A percentile compares a stretch with the other conserved stretches of the same genome.
phyloP scores from a whole-genome alignment of 805 yeast genomes.

The Jamesozyma spencerorum region DNA sequence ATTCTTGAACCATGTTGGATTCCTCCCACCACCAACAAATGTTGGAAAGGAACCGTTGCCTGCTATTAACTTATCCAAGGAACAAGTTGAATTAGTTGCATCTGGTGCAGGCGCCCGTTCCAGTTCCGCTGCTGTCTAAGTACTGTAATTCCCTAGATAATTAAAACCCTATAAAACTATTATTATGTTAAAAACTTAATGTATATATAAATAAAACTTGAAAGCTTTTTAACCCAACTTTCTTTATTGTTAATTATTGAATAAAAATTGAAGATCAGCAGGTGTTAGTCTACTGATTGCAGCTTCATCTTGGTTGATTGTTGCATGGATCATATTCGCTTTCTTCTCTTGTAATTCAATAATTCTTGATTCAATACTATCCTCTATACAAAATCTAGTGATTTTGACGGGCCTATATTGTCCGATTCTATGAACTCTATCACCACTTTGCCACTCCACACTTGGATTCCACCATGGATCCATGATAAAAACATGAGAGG shows the following conservation, averaged over 20 bases:
- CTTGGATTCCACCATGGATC: constrained; percentile 99
- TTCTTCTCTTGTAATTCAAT: constrained; percentile 94
- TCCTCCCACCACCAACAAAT: constrained; percentile 53
- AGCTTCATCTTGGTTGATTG: constrained; percentile 83
- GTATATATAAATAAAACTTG: too few species aligned
- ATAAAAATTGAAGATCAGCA: constrained; percentile 89
- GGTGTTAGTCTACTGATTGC: constrained; percentile 87
- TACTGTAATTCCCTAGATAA: too few species aligned
- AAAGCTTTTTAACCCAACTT: too few species aligned
- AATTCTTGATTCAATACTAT: constrained; percentile 91
- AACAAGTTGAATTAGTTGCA: constrained; percentile 47
- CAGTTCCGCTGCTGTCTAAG: constrained; percentile 38
- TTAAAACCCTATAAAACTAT: too few species aligned
- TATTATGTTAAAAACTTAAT: too few species aligned
- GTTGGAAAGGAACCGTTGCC: constrained; percentile 44
- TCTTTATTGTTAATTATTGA: constrained; percentile 70
- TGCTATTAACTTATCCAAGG: constrained; percentile 42
- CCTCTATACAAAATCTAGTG: constrained; percentile 88
- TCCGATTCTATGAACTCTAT: constrained; percentile 95
- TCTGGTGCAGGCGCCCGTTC: constrained; percentile 72
- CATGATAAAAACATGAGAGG: constrained; percentile 88
- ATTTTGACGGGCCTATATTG: constrained; percentile 91
- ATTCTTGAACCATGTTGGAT: constrained; percentile 72
- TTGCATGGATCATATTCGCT: constrained; percentile 97
- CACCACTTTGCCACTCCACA: constrained; percentile 97